phyloP scores from a whole-genome alignment of 2,329 filamentous ascomycete genomes.

The Diaporthe sp. region DNA sequence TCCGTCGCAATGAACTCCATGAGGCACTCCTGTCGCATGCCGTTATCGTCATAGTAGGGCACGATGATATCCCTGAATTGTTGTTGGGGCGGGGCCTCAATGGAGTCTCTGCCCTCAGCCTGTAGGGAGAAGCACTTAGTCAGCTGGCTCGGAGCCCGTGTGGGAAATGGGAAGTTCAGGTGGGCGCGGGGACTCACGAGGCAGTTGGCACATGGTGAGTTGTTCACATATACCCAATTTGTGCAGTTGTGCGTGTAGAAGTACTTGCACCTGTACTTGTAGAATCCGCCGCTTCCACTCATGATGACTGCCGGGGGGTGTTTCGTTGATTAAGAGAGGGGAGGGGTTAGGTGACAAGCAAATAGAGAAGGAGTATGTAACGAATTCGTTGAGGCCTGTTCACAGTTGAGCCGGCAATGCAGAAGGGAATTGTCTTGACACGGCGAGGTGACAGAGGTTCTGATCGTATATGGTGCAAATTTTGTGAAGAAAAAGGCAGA shows the following conservation, averaged over 20 bases:
- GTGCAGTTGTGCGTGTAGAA: slow-evolving; percentile 61
- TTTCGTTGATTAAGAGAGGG: neutral
- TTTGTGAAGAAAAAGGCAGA: neutral
- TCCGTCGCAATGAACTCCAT: slow-evolving; percentile 59
- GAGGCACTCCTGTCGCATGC: slow-evolving; percentile 58
- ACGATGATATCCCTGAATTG: slow-evolving; percentile 58
- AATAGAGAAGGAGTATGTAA: neutral
- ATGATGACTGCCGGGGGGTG: slow-evolving; percentile 43
- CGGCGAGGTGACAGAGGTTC: slow-evolving; percentile 15
- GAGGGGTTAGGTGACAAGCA: neutral
- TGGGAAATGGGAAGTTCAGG: too few species aligned
- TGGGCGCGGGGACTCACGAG: slow-evolving; percentile 52
- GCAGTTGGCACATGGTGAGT: slow-evolving; percentile 59
- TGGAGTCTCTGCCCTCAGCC: slow-evolving; percentile 64
- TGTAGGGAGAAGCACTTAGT: slow-evolving; percentile 41
- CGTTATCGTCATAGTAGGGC: slow-evolving; percentile 59
- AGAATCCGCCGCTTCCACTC: slow-evolving; percentile 58
- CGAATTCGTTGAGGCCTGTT: neutral
- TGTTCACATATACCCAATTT: slow-evolving; percentile 64
- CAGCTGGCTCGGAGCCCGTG: neutral
- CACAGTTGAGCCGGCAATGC: neutral
- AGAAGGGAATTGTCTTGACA: neutral
- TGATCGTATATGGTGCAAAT: neutral
- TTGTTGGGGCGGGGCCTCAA: slow-evolving; percentile 46
- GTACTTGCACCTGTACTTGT: slow-evolving; percentile 66